Evolutionary conservation across 164 flowering plant species (phyloP), one percentile per base, ranked within the genome.

Genomic region (Vitis rupestris): DNA sequence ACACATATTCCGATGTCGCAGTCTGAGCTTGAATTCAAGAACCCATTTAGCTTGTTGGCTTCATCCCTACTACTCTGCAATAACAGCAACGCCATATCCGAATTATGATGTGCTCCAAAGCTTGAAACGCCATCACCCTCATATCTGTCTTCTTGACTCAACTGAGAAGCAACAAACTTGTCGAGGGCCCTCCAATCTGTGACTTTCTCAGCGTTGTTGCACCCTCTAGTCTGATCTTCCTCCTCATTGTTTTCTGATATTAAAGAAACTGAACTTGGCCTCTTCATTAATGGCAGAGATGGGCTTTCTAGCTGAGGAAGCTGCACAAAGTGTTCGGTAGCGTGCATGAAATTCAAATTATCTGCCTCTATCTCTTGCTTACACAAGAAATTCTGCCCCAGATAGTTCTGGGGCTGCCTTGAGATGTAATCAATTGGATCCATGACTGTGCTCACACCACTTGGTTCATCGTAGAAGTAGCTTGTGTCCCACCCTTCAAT

Each of bases 291-390:
- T 2, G 89, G 88, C 2, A 88, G 78, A 54, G 97, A 85, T 9
- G 98, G 93, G 81, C 90, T 90, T 50, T 92, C 92, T n/a, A 94
- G 88, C 67, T 90, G 93, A 23, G 98, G 98, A 70, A 90, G 93
- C 75, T 90, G 88, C 48, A 83, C 74, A 72, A 87, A 90, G 2
- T 61, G 76, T 27, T 87, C 83, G 44, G 44, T 37, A 31, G 83
- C 61, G 11, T 78, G 79, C 62, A 82, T 62, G 80, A 77, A 79
- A 37, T 60, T 77, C 29, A 77, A 30, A 19, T 73, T 80, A 8
- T 87, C 86, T 0, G 78, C 82, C 77, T 83, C 92, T 48, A 73
- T 62, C 69, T 91, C 95, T 75, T 83, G 88, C 83, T 92, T 92
- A 74, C 91, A 87, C 59, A 88, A 19, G 63, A 83, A 74, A 61